Evolutionary conservation across 192 early-diverging fungal species (phyloP), one percentile per base, ranked within the genome.

Genomic region (Gryganskiella cystojenkinii): DNA sequence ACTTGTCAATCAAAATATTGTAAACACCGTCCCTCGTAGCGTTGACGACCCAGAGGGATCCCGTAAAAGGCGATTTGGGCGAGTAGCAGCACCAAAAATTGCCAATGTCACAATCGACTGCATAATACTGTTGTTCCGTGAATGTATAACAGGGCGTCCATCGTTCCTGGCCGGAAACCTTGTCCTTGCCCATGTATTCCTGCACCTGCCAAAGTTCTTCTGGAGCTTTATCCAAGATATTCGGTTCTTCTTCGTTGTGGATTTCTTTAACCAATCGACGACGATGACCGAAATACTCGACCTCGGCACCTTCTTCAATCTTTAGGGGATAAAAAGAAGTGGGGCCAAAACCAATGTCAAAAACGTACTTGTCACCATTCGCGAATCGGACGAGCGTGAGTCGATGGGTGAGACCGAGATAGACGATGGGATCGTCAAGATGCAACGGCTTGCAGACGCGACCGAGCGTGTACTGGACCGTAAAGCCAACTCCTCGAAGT

Each of bases 231-330:
- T 37, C 28, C 60, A 35, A 5, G 45, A 30, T 71, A 15, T 71
- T 59, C 35, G 10, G 13, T 20, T 22, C 33, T 47, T 71, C 15
- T n/a, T 7, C 42, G 63, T 56, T 8, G 53, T 34, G 35, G 60
- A 60, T 3, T 56, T 55, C n/a, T n/a, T n/a, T n/a, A n/a, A n/a
- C n/a, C n/a, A n/a, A n/a, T n/a, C n/a, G n/a, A n/a, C n/a, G n/a
- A n/a, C n/a, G n/a, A 24, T 71, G 69, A 15, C 69, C 69, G 27
- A 35, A 46, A 40, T 40, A 71, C 22, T 71, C 69, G 53, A 71
- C 9, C 24, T 33, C 28, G 10, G 53, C 42, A 0, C 69, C 69
- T 27, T 63, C 60, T 19, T 71, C 60, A n/a, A 71, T 33, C 40
- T 45, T 60, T 22, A 63, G 14, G 4, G 69, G 69, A 15, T 56